Evolutionary conservation across 805 yeast genomes (phyloP), one percentile per base, ranked within the genome.

Genomic region (Candida yuanshanica): DNA sequence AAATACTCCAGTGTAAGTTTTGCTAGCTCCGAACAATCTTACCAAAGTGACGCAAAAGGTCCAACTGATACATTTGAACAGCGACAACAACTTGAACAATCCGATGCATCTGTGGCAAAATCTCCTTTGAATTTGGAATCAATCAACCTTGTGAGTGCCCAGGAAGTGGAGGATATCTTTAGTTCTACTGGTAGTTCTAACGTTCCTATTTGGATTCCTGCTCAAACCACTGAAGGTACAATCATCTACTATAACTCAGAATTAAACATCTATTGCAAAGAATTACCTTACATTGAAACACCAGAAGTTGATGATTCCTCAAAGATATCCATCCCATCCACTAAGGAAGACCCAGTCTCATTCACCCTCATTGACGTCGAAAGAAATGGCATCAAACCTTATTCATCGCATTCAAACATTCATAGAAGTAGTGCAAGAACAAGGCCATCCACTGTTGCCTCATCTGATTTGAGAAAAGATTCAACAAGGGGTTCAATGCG

Each of bases 131-230:
- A 24, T 13, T 6, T 21, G 1, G 22, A 47, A 8, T 47, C 50
- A 16, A 45, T 59, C 29, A 60, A 53, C 16, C 46, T 65, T 16
- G 55, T 65, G n/a, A 49, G 63, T 5, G 43, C 65, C 3, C 64
- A 61, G 39, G 70, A 65, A 39, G 64, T 62, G 2, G 68, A 66
- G 43, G 58, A 63, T 47, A 56, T 64, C 24, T 57, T 64, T 40
- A 59, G 54, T 39, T 60, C 67, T 27, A 45, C 62, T 14, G 63
- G 63, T 18, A 52, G 58, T 3, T 51, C 62, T 3, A 52, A 54
- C 11, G 59, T 61, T 4, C 75, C 77, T 0, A 58, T 74, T 13
- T 83, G 91, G 90, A 58, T 79, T 0, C 83, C 88, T 0, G 70
- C 74, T 36, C 62, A 74, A n/a, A 73, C 82, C 1, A 65, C 68